phyloP scores from a whole-genome alignment of 495 filamentous ascomycete genomes.

The Pseudotulostoma volvatum region DNA sequence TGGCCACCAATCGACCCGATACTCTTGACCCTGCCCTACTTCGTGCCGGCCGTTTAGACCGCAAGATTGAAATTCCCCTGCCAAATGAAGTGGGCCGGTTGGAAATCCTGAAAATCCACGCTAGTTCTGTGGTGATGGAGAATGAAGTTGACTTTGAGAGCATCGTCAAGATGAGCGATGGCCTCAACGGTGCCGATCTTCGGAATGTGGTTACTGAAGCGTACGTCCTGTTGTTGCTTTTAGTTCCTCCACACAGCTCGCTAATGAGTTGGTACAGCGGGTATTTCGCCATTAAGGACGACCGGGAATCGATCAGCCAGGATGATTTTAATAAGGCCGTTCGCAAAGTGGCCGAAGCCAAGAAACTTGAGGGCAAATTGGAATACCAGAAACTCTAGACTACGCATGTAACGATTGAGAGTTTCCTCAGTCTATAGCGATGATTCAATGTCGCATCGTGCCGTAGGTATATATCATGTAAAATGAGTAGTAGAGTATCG shows the following conservation, averaged over 20 bases:
- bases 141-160: conserved; percentile 99
- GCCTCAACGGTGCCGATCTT: conserved; percentile 92
- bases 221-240: conserved; percentile 37
- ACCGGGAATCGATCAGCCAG: conserved; percentile 86
- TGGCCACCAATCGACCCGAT: conserved; percentile 98
- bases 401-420: no score
- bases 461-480: no score
- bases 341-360: conserved; percentile 86
- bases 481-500: no score
- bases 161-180: conserved; percentile 99
- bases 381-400: conserved; percentile 97
- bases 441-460: no score
- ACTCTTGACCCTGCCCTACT: conserved; percentile 91
- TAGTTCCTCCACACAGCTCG: neutral
- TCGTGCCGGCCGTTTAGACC: conserved; percentile 82
- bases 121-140: conserved; percentile 67
- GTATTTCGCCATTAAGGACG: conserved; percentile 93
- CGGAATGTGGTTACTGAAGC: conserved; percentile 98
- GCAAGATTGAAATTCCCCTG: conserved; percentile 97
- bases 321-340: conserved; percentile 99
- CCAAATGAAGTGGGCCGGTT: conserved; percentile 97
- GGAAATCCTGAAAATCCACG: conserved; percentile 98
- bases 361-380: conserved; percentile 95
- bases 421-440: no score
- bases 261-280: no score